Evolutionary conservation across 805 yeast species (phyloP).

Genomic region (Suhomyces emberorum): DNA sequence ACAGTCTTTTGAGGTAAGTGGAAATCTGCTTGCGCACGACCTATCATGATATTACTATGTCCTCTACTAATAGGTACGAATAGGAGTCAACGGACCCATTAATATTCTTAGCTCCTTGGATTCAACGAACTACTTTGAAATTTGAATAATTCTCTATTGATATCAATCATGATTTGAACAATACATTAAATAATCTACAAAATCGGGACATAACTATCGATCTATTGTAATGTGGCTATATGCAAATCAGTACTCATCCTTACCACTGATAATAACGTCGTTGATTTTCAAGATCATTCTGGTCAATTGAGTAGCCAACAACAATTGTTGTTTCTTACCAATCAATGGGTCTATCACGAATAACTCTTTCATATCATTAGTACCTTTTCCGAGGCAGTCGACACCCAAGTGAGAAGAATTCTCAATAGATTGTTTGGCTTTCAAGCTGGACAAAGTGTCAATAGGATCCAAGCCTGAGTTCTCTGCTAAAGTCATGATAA

Average conservation of each 20-base stretch:
- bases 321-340: constrained; percentile 94
- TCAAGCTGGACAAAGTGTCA: constrained; percentile 79
- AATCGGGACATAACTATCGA: too few relatives aligned
- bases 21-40: not conserved
- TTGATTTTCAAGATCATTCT: constrained; percentile 97
- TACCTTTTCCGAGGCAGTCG: constrained; percentile 86
- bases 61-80: not conserved
- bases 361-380: constrained; percentile 88
- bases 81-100: too few relatives aligned
- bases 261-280: constrained; percentile 89
- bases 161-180: too few relatives aligned
- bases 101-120: too few relatives aligned
- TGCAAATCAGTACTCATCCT: constrained; percentile 57
- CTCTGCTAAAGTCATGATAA: constrained; percentile 94
- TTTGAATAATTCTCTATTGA: too few relatives aligned
- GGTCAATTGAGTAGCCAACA: constrained; percentile 94
- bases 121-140: too few relatives aligned
- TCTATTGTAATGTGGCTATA: too few relatives aligned
- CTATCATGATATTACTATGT: too few relatives aligned
- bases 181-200: too few relatives aligned
- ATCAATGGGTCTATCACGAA: constrained; percentile 96
- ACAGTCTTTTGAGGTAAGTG: not conserved
- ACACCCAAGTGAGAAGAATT: constrained; percentile 75
- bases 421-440: constrained; percentile 80
- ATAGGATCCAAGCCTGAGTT: constrained; percentile 95